Conservation (phyloP, 176 grass and related monocot genomes). For the Hordeum marinum region DNA sequence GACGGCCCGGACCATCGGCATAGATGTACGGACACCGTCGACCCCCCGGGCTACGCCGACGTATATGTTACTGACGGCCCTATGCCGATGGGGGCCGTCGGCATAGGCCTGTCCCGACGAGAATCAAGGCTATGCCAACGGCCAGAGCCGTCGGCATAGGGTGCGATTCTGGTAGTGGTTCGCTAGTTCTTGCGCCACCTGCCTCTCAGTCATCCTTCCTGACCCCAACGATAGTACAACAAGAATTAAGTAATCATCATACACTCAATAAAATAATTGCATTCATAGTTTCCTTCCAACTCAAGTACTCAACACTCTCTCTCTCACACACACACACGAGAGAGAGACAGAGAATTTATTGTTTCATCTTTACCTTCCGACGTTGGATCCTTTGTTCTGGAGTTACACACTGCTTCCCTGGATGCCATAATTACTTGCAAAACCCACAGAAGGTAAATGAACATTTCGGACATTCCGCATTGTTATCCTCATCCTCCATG, state of each 20-base stretch:
- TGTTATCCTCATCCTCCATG: slow-evolving; percentile 49
- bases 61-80: too few relatives aligned
- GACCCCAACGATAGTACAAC: neutral
- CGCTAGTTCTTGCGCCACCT: neutral
- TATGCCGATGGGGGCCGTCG: too few relatives aligned
- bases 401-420: neutral
- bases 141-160: too few relatives aligned
- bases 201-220: neutral
- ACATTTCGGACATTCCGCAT: slow-evolving; percentile 48
- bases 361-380: neutral
- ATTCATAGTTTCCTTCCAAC: neutral
- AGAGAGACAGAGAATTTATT: neutral
- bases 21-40: too few relatives aligned
- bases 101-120: too few relatives aligned
- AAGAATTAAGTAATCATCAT: neutral
- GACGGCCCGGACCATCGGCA: too few relatives aligned
- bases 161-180: too few relatives aligned
- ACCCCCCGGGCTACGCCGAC: too few relatives aligned
- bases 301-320: too few relatives aligned
- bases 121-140: too few relatives aligned
- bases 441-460: slow-evolving; percentile 45
- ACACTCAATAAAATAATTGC: neutral
- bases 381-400: neutral
- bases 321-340: too few relatives aligned
- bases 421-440: slow-evolving; percentile 44